Evolutionary conservation across 371 early-diverging fungal species (phyloP).

Genomic region (Mucor piriformis): DNA sequence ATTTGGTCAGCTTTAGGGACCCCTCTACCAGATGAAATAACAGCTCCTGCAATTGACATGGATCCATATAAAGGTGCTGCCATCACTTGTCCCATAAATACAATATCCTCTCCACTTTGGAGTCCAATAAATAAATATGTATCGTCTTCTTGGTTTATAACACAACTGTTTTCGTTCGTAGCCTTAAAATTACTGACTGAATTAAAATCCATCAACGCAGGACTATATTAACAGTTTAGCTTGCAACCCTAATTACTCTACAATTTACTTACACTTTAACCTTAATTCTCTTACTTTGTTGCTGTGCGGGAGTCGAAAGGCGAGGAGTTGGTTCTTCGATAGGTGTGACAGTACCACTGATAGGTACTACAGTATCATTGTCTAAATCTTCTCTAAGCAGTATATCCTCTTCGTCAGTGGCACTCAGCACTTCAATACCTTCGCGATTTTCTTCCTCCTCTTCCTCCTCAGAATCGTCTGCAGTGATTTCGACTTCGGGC

Average conservation of each 20-base stretch:
- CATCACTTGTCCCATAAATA: slow-evolving; percentile 55
- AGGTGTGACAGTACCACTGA: slow-evolving; percentile 21
- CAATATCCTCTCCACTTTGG: slow-evolving; percentile 35
- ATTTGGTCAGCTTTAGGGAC: not conserved
- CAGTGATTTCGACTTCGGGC: slow-evolving; percentile 1
- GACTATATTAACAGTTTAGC: not conserved
- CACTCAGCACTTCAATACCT: not conserved
- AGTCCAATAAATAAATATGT: slow-evolving; percentile 28
- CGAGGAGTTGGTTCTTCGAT: not conserved
- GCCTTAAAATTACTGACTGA: slow-evolving; percentile 21
- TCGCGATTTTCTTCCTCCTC: not conserved
- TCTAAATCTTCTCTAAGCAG: slow-evolving; percentile 1
- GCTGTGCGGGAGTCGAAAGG: not conserved
- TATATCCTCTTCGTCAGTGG: slow-evolving; percentile 7
- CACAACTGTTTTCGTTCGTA: slow-evolving; percentile 17
- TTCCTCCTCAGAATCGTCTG: not conserved
- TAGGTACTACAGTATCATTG: not conserved
- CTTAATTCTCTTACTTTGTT: not conserved
- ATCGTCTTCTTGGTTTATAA: slow-evolving; percentile 24
- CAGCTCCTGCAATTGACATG: slow-evolving; percentile 42
- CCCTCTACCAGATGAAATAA: slow-evolving; percentile 17
- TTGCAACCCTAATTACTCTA: not conserved
- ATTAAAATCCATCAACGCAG: slow-evolving; percentile 7
- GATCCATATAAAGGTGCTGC: slow-evolving; percentile 50
- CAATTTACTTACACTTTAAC: slow-evolving; percentile 2